Evolutionary conservation across 345 rosid genomes (phyloP).

Genomic region (Mangifera indica): DNA sequence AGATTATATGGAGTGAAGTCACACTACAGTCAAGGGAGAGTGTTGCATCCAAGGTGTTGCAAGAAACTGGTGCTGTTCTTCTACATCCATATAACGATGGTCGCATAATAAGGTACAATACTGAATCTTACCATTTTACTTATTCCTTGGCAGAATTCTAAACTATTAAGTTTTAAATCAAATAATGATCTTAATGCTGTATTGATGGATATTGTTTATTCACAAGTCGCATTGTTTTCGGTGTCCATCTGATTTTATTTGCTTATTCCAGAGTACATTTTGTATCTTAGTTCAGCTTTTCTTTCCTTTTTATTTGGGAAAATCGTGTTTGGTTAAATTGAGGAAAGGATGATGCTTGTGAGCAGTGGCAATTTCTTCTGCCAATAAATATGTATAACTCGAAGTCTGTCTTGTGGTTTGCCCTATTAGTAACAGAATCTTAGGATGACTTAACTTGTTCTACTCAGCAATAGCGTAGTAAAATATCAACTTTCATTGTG

Average conservation of each 20-base stretch:
- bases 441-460: not conserved
- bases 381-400: not conserved
- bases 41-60: conserved; percentile 53
- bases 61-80: conserved; percentile 80
- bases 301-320: not conserved
- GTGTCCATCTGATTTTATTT: not conserved
- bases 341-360: not conserved
- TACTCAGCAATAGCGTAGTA: not conserved
- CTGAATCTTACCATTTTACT: conserved; percentile 1
- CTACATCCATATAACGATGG: conserved; percentile 78
- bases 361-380: not conserved
- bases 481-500: not conserved
- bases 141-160: not conserved
- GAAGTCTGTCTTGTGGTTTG: not conserved
- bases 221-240: not conserved
- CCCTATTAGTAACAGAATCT: not conserved
- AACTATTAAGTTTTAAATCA: not conserved
- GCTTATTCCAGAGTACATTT: not conserved
- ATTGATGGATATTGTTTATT: not conserved
- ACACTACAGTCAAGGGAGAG: conserved; percentile 66
- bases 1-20: conserved; percentile 67
- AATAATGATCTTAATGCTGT: conserved; percentile 2
- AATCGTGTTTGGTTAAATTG: not conserved
- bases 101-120: conserved; percentile 64
- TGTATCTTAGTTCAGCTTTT: not conserved